phyloP scores from a whole-genome alignment of 2,329 filamentous ascomycete species.

The Diaporthe velutina region DNA sequence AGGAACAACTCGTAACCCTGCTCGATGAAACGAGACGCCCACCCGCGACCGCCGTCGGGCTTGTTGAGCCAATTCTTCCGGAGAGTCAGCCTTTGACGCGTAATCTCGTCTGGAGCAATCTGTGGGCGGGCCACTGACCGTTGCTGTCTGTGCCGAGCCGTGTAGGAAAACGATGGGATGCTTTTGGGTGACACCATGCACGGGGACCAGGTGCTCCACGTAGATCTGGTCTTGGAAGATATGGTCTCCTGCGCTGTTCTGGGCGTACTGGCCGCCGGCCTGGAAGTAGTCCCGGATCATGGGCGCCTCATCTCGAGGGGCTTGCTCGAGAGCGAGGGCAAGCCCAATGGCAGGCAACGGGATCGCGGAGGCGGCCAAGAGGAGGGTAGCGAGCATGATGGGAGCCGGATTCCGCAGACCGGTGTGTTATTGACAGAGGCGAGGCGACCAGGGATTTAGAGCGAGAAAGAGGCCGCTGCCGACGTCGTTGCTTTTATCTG shows the following conservation, averaged over 20 bases:
- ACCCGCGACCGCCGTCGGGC: constrained; percentile 60
- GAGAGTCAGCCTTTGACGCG: constrained; percentile 11
- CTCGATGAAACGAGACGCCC: constrained; percentile 60
- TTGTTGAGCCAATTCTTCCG: constrained; percentile 55
- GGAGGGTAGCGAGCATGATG: constrained; percentile 17
- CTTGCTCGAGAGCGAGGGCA: constrained; percentile 1
- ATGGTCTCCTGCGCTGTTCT: constrained; percentile 25
- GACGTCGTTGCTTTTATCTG: constrained; percentile 20
- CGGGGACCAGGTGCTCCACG: constrained; percentile 61
- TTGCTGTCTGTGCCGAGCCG: constrained; percentile 57
- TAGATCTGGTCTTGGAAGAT: constrained; percentile 61
- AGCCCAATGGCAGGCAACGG: constrained; percentile 6
- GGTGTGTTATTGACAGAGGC: constrained; percentile 25
- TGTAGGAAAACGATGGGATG: constrained; percentile 58
- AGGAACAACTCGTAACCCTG: constrained; percentile 62
- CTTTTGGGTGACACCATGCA: constrained; percentile 42
- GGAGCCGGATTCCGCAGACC: constrained; percentile 6
- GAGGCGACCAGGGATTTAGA: constrained; percentile 6
- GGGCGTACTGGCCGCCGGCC: constrained; percentile 28
- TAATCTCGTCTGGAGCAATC: constrained; percentile 13
- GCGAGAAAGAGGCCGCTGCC: constrained; percentile 8
- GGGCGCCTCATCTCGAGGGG: constrained; percentile 24
- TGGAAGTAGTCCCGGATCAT: constrained; percentile 28
- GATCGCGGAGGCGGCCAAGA: constrained; percentile 6
- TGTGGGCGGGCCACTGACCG: constrained; percentile 45